Percentiles rank a stretch among this genome's conserved stretches.
These are phyloP conservation scores for Astrocystis sublimbata DNA, from an alignment of 495 filamentous ascomycete genomes.

Conservation along the genomic window DNA sequence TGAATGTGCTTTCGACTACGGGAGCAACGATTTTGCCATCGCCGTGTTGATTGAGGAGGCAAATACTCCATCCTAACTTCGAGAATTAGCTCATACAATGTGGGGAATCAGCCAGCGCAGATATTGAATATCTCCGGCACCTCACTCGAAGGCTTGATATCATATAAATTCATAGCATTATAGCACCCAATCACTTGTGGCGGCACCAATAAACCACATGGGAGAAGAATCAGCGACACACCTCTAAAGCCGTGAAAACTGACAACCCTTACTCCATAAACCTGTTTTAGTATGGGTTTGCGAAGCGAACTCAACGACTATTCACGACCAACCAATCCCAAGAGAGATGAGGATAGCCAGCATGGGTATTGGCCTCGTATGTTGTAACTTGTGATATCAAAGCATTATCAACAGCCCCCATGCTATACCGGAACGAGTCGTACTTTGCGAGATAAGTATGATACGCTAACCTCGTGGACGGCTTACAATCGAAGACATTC, in stretches of 20 bases:
- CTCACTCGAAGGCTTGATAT: neutral
- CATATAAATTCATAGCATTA: neutral
- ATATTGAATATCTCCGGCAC: neutral
- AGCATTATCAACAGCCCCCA: neutral
- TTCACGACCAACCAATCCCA: neutral
- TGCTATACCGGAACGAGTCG: neutral
- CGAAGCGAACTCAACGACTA: neutral
- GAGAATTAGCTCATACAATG: neutral
- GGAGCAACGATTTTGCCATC: neutral
- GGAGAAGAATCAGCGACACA: too few species aligned
- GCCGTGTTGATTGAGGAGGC: neutral
- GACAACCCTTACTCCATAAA: neutral
- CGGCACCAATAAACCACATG: neutral
- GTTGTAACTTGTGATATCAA: too few species aligned
- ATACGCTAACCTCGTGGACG: neutral
- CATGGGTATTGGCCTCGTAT: neutral
- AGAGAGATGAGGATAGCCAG: neutral
- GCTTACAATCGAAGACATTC: neutral
- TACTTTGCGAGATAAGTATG: constrained; percentile 7
- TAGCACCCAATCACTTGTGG: neutral
- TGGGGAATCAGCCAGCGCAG: neutral
- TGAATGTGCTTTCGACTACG: neutral
- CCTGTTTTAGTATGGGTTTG: constrained; percentile 4
- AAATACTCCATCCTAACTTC: neutral
- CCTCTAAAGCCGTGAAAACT: too few species aligned